Evolutionary conservation across 306 rosid species (phyloP).

Genomic region (Pyrus betulifolia): DNA sequence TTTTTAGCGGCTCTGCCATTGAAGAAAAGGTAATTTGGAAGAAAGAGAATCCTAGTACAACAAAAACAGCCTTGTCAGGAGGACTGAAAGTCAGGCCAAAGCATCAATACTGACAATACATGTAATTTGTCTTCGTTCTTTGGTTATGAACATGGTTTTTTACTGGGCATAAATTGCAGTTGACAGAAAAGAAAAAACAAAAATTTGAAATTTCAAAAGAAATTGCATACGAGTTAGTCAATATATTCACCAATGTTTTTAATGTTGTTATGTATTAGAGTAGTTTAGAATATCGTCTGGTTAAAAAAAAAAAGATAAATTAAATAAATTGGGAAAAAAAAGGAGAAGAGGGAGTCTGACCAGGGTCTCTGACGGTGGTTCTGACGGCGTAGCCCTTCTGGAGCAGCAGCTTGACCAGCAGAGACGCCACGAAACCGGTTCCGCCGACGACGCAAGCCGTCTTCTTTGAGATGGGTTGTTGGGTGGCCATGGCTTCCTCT

Average conservation of each 20-base stretch:
- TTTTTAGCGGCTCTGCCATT: no score
- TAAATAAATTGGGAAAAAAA: not conserved
- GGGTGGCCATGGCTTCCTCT: conserved; percentile 30
- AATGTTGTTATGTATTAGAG: no score
- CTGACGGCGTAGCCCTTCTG: conserved; percentile 61
- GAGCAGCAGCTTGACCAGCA: conserved; percentile 55
- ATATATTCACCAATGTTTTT: no score
- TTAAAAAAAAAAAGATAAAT: no score
- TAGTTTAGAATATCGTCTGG: not conserved
- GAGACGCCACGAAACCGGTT: conserved; percentile 57
- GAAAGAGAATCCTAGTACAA: no score
- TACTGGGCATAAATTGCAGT: not conserved
- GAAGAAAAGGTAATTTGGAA: no score
- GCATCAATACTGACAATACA: not conserved
- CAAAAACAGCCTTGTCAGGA: not conserved
- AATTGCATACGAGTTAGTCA: no score
- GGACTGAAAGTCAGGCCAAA: not conserved
- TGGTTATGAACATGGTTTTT: not conserved
- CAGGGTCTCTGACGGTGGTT: conserved; percentile 70
- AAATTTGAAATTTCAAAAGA: no score
- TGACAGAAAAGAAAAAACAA: not conserved
- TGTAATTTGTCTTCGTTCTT: not conserved
- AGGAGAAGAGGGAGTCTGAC: conserved; percentile 14
- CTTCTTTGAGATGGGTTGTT: conserved; percentile 28
- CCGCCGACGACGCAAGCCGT: conserved; percentile 76